A percentile compares a stretch with the other conserved stretches of the same genome.
Evolutionary conservation across 108 stramenopile species (phyloP).

Genomic region (Skeletonema grethae): DNA sequence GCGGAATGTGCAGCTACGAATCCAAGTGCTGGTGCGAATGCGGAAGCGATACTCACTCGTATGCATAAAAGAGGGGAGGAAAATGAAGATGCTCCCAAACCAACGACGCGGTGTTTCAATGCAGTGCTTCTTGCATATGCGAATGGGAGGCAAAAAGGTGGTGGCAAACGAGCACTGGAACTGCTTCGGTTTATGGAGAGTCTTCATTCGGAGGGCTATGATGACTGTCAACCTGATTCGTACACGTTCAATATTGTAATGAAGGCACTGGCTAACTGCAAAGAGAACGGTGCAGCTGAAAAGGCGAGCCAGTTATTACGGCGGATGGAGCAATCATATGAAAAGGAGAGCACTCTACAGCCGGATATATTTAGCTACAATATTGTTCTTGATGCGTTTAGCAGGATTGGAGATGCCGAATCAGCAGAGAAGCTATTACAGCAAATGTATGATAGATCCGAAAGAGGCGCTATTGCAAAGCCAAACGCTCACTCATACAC

Average conservation of each 20-base stretch:
- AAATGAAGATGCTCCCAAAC: slow-evolving; percentile 10
- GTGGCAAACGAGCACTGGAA: slow-evolving; percentile 39
- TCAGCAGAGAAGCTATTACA: slow-evolving; percentile 32
- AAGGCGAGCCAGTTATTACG: slow-evolving; percentile 29
- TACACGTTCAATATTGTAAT: slow-evolving; percentile 43
- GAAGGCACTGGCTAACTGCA: slow-evolving; percentile 41
- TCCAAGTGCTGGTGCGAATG: slow-evolving; percentile 15
- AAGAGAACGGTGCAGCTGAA: slow-evolving; percentile 34
- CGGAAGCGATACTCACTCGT: slow-evolving; percentile 41
- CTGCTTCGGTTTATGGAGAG: slow-evolving; percentile 36
- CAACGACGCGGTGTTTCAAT: slow-evolving; percentile 44
- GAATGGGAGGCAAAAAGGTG: slow-evolving; percentile 30
- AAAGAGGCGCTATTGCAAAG: slow-evolving; percentile 1
- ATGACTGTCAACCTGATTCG: slow-evolving; percentile 18
- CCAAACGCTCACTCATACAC: slow-evolving; percentile 41
- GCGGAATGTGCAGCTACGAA: slow-evolving; percentile 22
- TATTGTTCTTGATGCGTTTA: slow-evolving; percentile 48
- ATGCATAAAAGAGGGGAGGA: slow-evolving; percentile 34
- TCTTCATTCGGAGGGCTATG: slow-evolving; percentile 35
- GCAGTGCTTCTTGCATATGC: slow-evolving; percentile 44
- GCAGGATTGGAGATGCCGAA: slow-evolving; percentile 38
- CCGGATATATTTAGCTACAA: slow-evolving; percentile 50
- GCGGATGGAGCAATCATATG: slow-evolving; percentile 32
- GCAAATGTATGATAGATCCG: slow-evolving; percentile 24
- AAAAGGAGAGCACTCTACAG: slow-evolving; percentile 18